A percentile compares a stretch with the other conserved stretches of the same genome.
phyloP scores from a whole-genome alignment of 116 monocot species.

The Phalaenopsis hybrid region DNA sequence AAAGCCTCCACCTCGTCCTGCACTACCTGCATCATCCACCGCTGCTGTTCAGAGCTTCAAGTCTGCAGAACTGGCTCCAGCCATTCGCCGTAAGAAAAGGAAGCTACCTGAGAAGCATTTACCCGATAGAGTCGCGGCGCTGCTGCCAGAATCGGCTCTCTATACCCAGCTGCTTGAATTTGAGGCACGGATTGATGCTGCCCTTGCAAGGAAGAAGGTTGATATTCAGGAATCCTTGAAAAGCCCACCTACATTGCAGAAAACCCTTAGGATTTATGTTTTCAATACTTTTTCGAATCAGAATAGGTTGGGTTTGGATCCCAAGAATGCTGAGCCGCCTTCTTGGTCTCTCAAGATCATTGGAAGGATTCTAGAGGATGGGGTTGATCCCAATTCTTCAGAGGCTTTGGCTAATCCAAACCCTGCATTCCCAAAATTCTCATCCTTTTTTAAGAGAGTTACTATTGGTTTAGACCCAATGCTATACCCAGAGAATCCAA shows the following conservation, averaged over 20 bases:
- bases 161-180: constrained; percentile 95
- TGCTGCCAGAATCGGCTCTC: constrained; percentile 86
- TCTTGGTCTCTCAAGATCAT: constrained; percentile 89
- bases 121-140: constrained; percentile 85
- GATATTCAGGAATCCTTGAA: constrained; percentile 90
- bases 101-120: constrained; percentile 90
- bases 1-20: constrained; percentile 47
- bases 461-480: constrained; percentile 53
- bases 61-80: constrained; percentile 71
- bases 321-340: constrained; percentile 51
- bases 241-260: constrained; percentile 67
- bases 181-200: constrained; percentile 85
- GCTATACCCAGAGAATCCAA: constrained; percentile 79
- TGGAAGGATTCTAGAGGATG: constrained; percentile 77
- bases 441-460: constrained; percentile 79
- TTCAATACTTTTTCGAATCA: constrained; percentile 89
- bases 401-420: constrained; percentile 42
- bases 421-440: constrained; percentile 77
- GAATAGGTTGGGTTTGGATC: constrained; percentile 20
- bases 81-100: constrained; percentile 80
- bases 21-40: constrained; percentile 20
- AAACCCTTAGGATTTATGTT: constrained; percentile 79
- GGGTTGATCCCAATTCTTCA: constrained; percentile 45
- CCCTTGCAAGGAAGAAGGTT: constrained; percentile 77
- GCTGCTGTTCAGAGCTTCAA: constrained; percentile 28